Evolutionary conservation across 805 yeast species (phyloP).

Genomic region (Candida xiaguanensis): DNA sequence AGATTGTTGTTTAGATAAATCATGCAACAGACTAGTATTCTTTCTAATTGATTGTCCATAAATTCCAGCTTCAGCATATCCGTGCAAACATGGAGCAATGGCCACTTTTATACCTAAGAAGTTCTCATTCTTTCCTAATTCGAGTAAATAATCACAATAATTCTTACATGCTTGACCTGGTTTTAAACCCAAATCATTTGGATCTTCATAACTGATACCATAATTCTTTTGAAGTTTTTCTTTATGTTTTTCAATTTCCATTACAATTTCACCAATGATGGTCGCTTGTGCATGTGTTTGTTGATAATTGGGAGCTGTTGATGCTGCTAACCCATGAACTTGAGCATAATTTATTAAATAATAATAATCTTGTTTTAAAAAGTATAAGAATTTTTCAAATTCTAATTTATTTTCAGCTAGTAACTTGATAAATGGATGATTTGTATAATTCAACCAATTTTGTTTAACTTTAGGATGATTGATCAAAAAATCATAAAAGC

Average conservation of each 20-base stretch:
- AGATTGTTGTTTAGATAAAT: constrained; percentile 17
- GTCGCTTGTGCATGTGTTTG: constrained; percentile 48
- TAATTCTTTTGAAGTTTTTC: constrained; percentile 39
- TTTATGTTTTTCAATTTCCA: constrained; percentile 56
- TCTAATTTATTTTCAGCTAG: constrained; percentile 52
- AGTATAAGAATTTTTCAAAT: constrained; percentile 49
- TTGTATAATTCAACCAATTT: constrained; percentile 54
- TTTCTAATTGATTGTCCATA: constrained; percentile 23
- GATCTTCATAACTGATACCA: constrained; percentile 37
- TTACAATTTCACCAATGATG: constrained; percentile 48
- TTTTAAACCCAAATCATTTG: constrained; percentile 41
- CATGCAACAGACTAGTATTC: constrained; percentile 19
- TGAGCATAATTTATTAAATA: constrained; percentile 67
- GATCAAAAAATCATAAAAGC: constrained; percentile 40
- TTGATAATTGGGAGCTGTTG: constrained; percentile 53
- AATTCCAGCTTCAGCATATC: constrained; percentile 58
- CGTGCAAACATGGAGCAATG: constrained; percentile 71
- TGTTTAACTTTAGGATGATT: constrained; percentile 52
- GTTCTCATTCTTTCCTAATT: constrained; percentile 50
- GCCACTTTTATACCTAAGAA: constrained; percentile 67
- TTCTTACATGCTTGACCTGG: constrained; percentile 56
- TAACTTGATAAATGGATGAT: constrained; percentile 58
- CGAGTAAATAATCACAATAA: constrained; percentile 58
- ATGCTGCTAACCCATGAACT: constrained; percentile 60
- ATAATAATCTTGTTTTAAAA: constrained; percentile 61